Conservation (phyloP, 805 yeast species). For the Jamesozyma spencerorum region DNA sequence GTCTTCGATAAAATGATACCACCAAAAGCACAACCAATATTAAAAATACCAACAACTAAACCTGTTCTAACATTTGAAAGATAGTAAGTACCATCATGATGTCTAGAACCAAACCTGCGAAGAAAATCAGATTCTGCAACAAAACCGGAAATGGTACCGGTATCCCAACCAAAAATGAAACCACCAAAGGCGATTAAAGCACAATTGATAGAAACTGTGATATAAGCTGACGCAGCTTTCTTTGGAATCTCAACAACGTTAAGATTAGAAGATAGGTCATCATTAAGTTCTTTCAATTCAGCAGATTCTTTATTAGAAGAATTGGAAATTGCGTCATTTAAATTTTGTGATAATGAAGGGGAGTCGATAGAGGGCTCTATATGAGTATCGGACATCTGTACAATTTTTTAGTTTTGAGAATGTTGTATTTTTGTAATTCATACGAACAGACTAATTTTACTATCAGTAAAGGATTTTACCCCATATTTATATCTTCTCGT, state of each 20-base stretch:
- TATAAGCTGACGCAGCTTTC: conserved; percentile 1
- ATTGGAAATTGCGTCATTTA: too few relatives aligned
- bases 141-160: conserved; percentile 23
- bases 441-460: too few relatives aligned
- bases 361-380: too few relatives aligned
- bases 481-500: too few relatives aligned
- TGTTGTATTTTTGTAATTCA: too few relatives aligned
- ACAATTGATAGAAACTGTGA: background rate
- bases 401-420: too few relatives aligned
- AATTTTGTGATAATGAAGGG: too few relatives aligned
- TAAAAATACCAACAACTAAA: conserved; percentile 2
- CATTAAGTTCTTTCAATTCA: too few relatives aligned
- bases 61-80: conserved; percentile 2
- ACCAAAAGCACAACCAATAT: conserved; percentile 2
- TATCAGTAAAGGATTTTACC: too few relatives aligned
- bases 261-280: too few relatives aligned
- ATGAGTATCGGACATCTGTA: too few relatives aligned
- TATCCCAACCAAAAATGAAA: conserved; percentile 3
- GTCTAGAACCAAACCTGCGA: background rate
- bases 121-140: conserved; percentile 2
- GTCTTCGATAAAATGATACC: conserved; percentile 1
- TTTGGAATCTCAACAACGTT: conserved; percentile 2
- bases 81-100: background rate
- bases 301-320: too few relatives aligned
- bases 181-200: conserved; percentile 3